Base-by-base conservation (phyloP, 1,284 basidiomycete species). In the Pulchroboletus neoregius region DNA sequence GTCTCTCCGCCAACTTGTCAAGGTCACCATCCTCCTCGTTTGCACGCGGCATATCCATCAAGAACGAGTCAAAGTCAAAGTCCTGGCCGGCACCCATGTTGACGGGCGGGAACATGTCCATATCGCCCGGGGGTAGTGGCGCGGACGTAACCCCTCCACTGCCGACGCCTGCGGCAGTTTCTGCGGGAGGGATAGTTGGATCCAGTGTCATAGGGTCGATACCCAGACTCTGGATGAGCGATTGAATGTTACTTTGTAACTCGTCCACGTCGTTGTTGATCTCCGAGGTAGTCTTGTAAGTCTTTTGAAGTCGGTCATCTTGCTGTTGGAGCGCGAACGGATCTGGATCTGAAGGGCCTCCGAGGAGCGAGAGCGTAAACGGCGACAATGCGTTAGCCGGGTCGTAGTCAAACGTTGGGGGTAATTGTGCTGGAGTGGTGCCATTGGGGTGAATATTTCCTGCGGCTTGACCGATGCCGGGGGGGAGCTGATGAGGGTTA, bases 261-360 rank as follows among this genome's bases (percentile, higher is more conserved):
- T 79, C 75, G 51, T 86, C 81, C 23, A 92, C 85, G 48, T 91
- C 86, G 37, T 74, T 73, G 44, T 83, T 79, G 39, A 92, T 84
- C 48, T 82, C 84, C 22, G 76, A 61, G 0, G 87, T 73, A 40
- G 76, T 75, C 37, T 74, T 75, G 70, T 86, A 87, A 2, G 76
- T 70, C 52, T 78, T 78, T 36, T 82, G 71, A 12, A 84, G 60
- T 37, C 68, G 63, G 3, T 63, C 61, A 0, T 68, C 56, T 28
- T 68, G 54, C 12, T 70, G 67, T 27, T 70, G 65, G n/a, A 71
- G 57, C 15, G 57, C 60, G 24, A 73, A 53, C 10, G 67, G 62
- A 10, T 71, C 68, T 1, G 54, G 38, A 42, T 63, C 32, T 1
- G 54, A 42, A 5, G 54, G 36, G 2, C 3, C 45, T 23, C 50